Conservation (phyloP, 768 basidiomycete genomes). For the Boletus vinaceobasis region DNA sequence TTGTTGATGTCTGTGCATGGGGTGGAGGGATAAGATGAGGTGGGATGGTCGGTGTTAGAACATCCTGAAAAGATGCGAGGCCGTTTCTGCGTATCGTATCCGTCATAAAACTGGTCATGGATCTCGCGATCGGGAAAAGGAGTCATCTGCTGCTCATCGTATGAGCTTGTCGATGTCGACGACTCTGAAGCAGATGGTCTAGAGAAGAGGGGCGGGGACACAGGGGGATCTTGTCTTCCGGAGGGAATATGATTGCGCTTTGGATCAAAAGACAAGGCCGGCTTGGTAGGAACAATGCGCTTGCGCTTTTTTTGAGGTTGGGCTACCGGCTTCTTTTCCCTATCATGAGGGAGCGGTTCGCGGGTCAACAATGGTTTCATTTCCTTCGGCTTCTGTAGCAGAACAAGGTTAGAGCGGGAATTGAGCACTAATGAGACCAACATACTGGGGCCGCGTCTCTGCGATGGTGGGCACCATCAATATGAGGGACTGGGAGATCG, state of each 20-base stretch:
- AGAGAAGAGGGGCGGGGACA: slow-evolving; percentile 3
- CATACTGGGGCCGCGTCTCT: slow-evolving; percentile 20
- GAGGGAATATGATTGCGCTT: slow-evolving; percentile 16
- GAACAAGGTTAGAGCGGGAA: slow-evolving; percentile 10
- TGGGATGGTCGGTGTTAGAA: slow-evolving; percentile 2
- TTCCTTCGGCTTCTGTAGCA: slow-evolving; percentile 21
- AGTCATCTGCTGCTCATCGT: slow-evolving; percentile 10
- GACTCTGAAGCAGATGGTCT: slow-evolving; percentile 10
- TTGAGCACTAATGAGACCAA: slow-evolving; percentile 10
- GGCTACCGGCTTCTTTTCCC: slow-evolving; percentile 20
- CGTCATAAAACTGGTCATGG: slow-evolving; percentile 5
- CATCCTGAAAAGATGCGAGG: slow-evolving; percentile 12
- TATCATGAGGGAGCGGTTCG: slow-evolving; percentile 22
- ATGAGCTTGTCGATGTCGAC: slow-evolving; percentile 3
- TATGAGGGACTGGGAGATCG: slow-evolving; percentile 11
- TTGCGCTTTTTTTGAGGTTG: slow-evolving; percentile 25
- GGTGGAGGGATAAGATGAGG: slow-evolving; percentile 8
- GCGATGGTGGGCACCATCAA: slow-evolving; percentile 14
- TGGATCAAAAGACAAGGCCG: slow-evolving; percentile 21
- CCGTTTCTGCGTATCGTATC: slow-evolving; percentile 14
- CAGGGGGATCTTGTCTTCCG: slow-evolving; percentile 19
- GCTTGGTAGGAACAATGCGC: slow-evolving; percentile 15
- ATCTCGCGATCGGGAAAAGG: slow-evolving; percentile 8
- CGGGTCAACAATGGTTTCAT: slow-evolving; percentile 18
- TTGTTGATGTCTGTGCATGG: slow-evolving; percentile 16